These are phyloP conservation scores for Globisporangium splendens DNA, from an alignment of 352 stramenopile species.

Conservation along the genomic window DNA sequence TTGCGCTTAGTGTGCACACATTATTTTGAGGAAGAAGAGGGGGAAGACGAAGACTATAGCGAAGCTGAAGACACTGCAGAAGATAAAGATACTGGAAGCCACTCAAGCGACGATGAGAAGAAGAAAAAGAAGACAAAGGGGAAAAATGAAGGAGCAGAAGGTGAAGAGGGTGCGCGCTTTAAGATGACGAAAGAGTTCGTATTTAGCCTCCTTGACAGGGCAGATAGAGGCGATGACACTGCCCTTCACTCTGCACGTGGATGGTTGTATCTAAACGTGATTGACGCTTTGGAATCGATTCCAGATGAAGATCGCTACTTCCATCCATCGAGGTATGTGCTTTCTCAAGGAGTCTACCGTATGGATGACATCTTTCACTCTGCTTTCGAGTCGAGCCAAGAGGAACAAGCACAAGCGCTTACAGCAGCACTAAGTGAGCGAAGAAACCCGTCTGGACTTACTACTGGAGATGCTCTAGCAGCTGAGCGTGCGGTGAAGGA, in stretches of 20 bases:
- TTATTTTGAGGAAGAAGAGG: constrained; percentile 52
- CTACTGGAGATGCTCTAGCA: constrained; percentile 17
- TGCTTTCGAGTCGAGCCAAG: constrained; percentile 10
- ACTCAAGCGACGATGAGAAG: constrained; percentile 9
- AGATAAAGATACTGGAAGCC: constrained; percentile 2
- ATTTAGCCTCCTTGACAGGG: constrained; percentile 25
- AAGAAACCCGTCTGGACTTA: constrained; percentile 14
- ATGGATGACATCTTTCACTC: constrained; percentile 30
- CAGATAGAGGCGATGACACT: not conserved
- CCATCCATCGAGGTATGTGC: constrained; percentile 58
- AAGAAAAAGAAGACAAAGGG: constrained; percentile 5
- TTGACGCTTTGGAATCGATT: constrained; percentile 72
- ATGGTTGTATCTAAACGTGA: constrained; percentile 59
- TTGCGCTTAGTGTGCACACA: constrained; percentile 43
- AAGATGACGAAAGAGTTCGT: constrained; percentile 46
- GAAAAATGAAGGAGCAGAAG: constrained; percentile 4
- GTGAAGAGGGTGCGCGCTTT: not conserved
- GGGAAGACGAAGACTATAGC: constrained; percentile 24
- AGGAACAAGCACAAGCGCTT: constrained; percentile 13
- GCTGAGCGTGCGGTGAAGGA: constrained; percentile 44
- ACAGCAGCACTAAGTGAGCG: constrained; percentile 22
- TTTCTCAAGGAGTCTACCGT: constrained; percentile 56
- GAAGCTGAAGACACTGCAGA: constrained; percentile 1
- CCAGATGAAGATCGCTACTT: constrained; percentile 81
- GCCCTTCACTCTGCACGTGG: constrained; percentile 23